These are phyloP conservation scores for Trichoderma lentiforme DNA, from an alignment of 2,329 filamentous ascomycete genomes.

Conservation along the genomic window DNA sequence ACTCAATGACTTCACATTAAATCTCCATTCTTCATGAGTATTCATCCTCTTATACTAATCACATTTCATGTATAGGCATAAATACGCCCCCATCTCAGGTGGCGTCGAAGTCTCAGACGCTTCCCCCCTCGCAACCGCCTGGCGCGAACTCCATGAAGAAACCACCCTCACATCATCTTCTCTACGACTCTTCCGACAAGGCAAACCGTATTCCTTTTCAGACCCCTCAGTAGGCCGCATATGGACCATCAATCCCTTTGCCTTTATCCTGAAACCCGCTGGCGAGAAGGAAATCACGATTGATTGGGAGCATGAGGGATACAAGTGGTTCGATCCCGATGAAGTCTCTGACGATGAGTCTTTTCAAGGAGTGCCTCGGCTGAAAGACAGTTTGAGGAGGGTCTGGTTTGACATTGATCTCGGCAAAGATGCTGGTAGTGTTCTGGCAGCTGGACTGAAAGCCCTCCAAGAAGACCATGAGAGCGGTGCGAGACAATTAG, in stretches of 20 bases:
- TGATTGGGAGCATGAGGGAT: slow-evolving; percentile 62
- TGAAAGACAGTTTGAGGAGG: slow-evolving; percentile 55
- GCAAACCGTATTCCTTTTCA: slow-evolving; percentile 56
- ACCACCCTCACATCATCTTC: slow-evolving; percentile 49
- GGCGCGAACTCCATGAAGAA: slow-evolving; percentile 62
- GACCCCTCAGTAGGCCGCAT: slow-evolving; percentile 52
- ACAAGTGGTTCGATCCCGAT: slow-evolving; percentile 55
- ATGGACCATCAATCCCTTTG: slow-evolving; percentile 64
- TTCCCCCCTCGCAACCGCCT: slow-evolving; percentile 54
- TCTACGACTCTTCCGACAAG: slow-evolving; percentile 51
- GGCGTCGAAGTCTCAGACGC: slow-evolving; percentile 53
- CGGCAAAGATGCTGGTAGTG: slow-evolving; percentile 41
- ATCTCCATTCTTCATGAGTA: too few species aligned
- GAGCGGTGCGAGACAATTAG: slow-evolving; percentile 58
- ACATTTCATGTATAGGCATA: slow-evolving; percentile 38
- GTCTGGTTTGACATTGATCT: slow-evolving; percentile 58
- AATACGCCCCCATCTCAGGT: slow-evolving; percentile 61
- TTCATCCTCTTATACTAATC: not conserved
- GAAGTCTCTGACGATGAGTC: slow-evolving; percentile 43
- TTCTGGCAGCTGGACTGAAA: slow-evolving; percentile 46
- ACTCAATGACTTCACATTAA: not conserved
- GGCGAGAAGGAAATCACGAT: slow-evolving; percentile 48
- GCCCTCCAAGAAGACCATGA: slow-evolving; percentile 53
- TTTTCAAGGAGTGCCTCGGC: slow-evolving; percentile 53
- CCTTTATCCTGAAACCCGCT: slow-evolving; percentile 46